Evolutionary conservation across 805 yeast species (phyloP).

Genomic region (Wickerhamiella siamensis): DNA sequence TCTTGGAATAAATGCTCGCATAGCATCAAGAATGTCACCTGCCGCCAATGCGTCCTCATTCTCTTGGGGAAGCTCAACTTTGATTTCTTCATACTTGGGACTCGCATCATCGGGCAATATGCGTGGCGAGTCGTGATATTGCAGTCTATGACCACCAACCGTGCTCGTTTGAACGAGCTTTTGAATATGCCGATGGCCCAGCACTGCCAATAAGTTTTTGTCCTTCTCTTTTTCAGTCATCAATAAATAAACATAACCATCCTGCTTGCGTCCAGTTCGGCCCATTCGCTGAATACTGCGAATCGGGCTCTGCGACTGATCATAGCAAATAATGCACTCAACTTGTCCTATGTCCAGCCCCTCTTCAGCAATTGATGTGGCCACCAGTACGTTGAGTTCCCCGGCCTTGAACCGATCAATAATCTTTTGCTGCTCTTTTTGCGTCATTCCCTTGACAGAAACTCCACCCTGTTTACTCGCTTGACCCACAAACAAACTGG

Average conservation of each 20-base stretch:
- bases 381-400: constrained; percentile 64
- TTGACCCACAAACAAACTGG: constrained; percentile 91
- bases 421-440: constrained; percentile 68
- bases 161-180: constrained; percentile 7
- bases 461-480: constrained; percentile 36
- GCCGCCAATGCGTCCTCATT: constrained; percentile 30
- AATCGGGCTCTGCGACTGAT: constrained; percentile 85
- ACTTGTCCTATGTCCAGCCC: constrained; percentile 98
- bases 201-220: constrained; percentile 75
- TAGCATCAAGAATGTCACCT: constrained; percentile 14
- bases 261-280: constrained; percentile 89
- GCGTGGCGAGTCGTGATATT: constrained; percentile 39
- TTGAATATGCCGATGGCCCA: constrained; percentile 54
- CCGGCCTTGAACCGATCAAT: constrained; percentile 64
- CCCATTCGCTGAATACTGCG: constrained; percentile 95
- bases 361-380: constrained; percentile 97
- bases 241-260: constrained; percentile 65
- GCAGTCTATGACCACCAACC: constrained; percentile 31
- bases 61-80: constrained; percentile 57
- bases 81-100: constrained; percentile 44
- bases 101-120: constrained; percentile 45
- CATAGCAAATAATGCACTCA: constrained; percentile 83
- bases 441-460: constrained; percentile 76
- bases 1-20: constrained; percentile 7
- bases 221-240: constrained; percentile 63